A percentile compares a stretch with the other conserved stretches of the same genome.
Evolutionary conservation across 202 grass and related monocot genomes (phyloP).

Genomic region (Setaria viridis): DNA sequence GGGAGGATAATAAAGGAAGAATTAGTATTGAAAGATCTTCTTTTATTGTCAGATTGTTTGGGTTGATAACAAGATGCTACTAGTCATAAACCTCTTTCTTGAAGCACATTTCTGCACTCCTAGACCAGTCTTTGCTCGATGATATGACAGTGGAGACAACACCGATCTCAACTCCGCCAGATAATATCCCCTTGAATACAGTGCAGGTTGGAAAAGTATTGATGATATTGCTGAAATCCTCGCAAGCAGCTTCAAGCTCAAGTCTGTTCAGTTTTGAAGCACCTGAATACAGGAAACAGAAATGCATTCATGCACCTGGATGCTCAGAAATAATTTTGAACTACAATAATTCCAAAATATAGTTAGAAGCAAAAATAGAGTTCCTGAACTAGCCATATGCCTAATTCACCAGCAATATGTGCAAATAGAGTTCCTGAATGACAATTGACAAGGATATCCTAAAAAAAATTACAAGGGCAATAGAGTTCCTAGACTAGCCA

Average conservation of each 20-base stretch:
- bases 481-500: slow-evolving; percentile 11
- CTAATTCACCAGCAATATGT: not conserved
- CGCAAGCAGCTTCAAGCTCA: slow-evolving; percentile 81
- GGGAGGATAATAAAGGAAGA: slow-evolving; percentile 39
- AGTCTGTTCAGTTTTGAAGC: slow-evolving; percentile 65
- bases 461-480: slow-evolving; percentile 19
- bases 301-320: slow-evolving; percentile 25
- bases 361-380: slow-evolving; percentile 18
- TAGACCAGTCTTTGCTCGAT: slow-evolving; percentile 73
- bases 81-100: slow-evolving; percentile 63
- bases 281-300: slow-evolving; percentile 52
- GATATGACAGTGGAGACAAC: slow-evolving; percentile 70
- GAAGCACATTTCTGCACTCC: slow-evolving; percentile 65
- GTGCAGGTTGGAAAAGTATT: slow-evolving; percentile 68
- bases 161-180: slow-evolving; percentile 69
- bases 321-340: not conserved
- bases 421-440: not conserved
- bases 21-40: slow-evolving; percentile 39
- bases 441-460: not conserved
- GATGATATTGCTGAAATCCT: slow-evolving; percentile 92
- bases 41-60: slow-evolving; percentile 17
- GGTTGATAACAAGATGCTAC: slow-evolving; percentile 36
- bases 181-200: slow-evolving; percentile 87
- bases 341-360: not conserved
- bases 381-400: slow-evolving; percentile 11